Conservation (phyloP, 2,329 filamentous ascomycete genomes). For the Alternaria conjuncta region DNA sequence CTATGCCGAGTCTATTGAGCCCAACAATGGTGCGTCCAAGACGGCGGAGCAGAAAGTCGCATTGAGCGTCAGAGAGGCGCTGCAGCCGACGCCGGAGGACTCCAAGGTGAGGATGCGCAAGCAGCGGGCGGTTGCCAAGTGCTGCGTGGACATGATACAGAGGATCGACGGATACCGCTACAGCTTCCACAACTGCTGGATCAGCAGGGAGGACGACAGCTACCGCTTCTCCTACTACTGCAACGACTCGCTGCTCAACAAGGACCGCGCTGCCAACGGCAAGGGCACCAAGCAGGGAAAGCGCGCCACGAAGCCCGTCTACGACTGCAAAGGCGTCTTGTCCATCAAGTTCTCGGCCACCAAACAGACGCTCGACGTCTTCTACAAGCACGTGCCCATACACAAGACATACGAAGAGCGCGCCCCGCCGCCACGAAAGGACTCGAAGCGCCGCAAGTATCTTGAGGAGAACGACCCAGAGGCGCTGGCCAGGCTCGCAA, state of each 20-base stretch:
- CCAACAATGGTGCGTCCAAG: constrained; percentile 15
- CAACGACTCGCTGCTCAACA: constrained; percentile 59
- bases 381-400: constrained; percentile 55
- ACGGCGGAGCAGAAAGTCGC: constrained; percentile 32
- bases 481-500: constrained; percentile 33
- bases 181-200: constrained; percentile 59
- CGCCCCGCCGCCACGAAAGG: constrained; percentile 49
- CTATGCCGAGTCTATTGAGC: constrained; percentile 17
- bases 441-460: constrained; percentile 47
- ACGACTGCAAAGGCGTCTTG: constrained; percentile 57
- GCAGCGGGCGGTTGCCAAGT: constrained; percentile 56
- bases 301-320: constrained; percentile 54
- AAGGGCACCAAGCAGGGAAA: constrained; percentile 48
- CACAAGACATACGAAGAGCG: constrained; percentile 56
- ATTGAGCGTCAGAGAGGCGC: constrained; percentile 46
- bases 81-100: constrained; percentile 45
- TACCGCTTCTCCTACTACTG: constrained; percentile 58
- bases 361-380: constrained; percentile 52
- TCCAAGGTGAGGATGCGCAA: constrained; percentile 52
- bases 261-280: constrained; percentile 56
- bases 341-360: constrained; percentile 56
- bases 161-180: constrained; percentile 56
- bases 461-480: constrained; percentile 47
- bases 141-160: constrained; percentile 53
- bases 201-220: constrained; percentile 54